Evolutionary conservation across 768 basidiomycete species (phyloP).

Genomic region (Leccinum imitatum): DNA sequence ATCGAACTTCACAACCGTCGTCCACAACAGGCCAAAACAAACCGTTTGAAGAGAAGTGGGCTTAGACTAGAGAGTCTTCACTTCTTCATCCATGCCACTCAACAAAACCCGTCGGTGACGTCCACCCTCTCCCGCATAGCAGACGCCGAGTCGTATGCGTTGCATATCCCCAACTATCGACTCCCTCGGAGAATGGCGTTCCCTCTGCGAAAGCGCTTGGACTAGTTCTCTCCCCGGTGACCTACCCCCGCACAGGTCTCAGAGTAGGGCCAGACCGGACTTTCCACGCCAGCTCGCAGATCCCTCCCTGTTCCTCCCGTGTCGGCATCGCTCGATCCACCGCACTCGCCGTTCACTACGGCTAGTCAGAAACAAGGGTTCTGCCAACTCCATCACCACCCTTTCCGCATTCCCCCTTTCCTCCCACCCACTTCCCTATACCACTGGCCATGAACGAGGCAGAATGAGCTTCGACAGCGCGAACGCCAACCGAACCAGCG

Average conservation of each 20-base stretch:
- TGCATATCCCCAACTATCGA: slow-evolving; percentile 66
- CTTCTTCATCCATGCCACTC: too few species aligned
- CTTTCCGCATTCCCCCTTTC: slow-evolving; percentile 72
- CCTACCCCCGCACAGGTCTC: slow-evolving; percentile 20
- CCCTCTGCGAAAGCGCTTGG: slow-evolving; percentile 78
- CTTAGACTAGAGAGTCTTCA: too few species aligned
- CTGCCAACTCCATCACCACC: slow-evolving; percentile 55
- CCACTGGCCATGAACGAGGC: slow-evolving; percentile 40
- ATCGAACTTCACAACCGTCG: slow-evolving; percentile 1
- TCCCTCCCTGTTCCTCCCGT: slow-evolving; percentile 23
- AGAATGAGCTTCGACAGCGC: slow-evolving; percentile 46
- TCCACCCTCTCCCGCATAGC: slow-evolving; percentile 69
- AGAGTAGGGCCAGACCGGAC: slow-evolving; percentile 31
- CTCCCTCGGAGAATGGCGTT: slow-evolving; percentile 67
- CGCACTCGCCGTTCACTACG: slow-evolving; percentile 23
- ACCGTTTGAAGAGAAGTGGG: too few species aligned
- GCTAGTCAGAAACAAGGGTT: slow-evolving; percentile 27
- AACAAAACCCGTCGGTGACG: too few species aligned
- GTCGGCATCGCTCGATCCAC: slow-evolving; percentile 21
- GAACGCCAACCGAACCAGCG: slow-evolving; percentile 56
- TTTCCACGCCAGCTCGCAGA: slow-evolving; percentile 6
- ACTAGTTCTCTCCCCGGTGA: slow-evolving; percentile 40
- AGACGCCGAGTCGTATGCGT: slow-evolving; percentile 74
- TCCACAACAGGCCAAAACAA: not conserved
- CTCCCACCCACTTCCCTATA: slow-evolving; percentile 70